phyloP scores from a whole-genome alignment of 129 eudicot species.

The Flaveria ramosissima region DNA sequence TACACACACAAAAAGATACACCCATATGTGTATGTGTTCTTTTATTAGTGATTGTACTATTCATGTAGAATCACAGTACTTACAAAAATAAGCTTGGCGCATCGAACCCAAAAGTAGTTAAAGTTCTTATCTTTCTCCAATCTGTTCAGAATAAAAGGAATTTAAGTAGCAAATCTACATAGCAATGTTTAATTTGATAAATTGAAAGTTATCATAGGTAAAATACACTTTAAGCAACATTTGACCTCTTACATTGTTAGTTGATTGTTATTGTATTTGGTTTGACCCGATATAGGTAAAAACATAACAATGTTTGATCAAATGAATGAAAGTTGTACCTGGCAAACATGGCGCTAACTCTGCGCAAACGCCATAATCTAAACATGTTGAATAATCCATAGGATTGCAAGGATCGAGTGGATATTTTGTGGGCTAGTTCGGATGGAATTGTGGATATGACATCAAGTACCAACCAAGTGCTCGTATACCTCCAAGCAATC shows the following conservation, averaged over 20 bases:
- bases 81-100: slow-evolving; percentile 68
- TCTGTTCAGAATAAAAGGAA: slow-evolving; percentile 37
- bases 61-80: slow-evolving; percentile 25
- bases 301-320: background rate
- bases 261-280: background rate
- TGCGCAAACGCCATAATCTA: slow-evolving; percentile 83
- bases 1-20: too few species aligned
- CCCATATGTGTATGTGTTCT: too few species aligned
- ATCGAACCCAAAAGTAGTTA: slow-evolving; percentile 67
- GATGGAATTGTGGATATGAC: slow-evolving; percentile 71
- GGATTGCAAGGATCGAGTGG: slow-evolving; percentile 44
- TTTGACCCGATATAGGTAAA: background rate
- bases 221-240: background rate
- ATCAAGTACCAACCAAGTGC: slow-evolving; percentile 62
- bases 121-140: slow-evolving; percentile 64
- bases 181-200: background rate
- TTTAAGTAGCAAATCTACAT: background rate
- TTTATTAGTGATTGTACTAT: background rate
- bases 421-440: slow-evolving; percentile 47
- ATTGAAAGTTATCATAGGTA: background rate
- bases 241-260: too few species aligned
- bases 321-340: slow-evolving; percentile 38
- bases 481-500: slow-evolving; percentile 67
- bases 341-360: slow-evolving; percentile 76
- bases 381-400: slow-evolving; percentile 73